Evolutionary conservation across 192 early-diverging fungal species (phyloP), one percentile per base, ranked within the genome.

Genomic region (Helicostylum pulchrum): DNA sequence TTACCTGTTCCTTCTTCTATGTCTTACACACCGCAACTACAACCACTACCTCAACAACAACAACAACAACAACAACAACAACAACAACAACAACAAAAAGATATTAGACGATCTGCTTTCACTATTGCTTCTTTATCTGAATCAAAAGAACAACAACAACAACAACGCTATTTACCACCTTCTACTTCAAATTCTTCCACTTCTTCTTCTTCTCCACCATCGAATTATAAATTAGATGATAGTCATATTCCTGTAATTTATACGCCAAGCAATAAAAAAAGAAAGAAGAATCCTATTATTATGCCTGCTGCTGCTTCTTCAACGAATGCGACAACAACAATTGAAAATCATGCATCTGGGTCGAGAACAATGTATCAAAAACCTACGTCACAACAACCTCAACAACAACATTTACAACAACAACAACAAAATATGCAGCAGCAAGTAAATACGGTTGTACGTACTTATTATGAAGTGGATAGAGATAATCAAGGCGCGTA

Each of bases 401-500:
- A 39, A n/a, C 54, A 56, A 11, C 19, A 34, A 17, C 53, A 55
- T 15, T 32, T 36, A 34, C 31, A 34, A 2, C 14, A 54, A 54
- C 26, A 15, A 54, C 31, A 21, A 60, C 34, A 8, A 15, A 21
- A 42, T 36, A 14, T 11, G 42, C 67, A 62, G 42, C 67, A 62
- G 20, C 61, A 56, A 53, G 32, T 64, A 36, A 64, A 45, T 20
- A 64, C 53, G 11, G 30, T 55, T 21, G 56, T 71, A n/a, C 69
- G 69, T 52, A 71, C 69, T 30, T 68, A 65, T 65, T 74, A 74
- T 57, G 67, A 76, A 43, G 75, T 85, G 5, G 78, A 80, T 46
- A 62, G 62, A 48, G 87, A 88, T 65, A 82, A 81, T 23, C 15
- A 77, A 14, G 94, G 94, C 8, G 79, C 79, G 39, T 84, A 88